Evolutionary conservation across 2,329 filamentous ascomycete genomes (phyloP).

Genomic region (Sclerotinia glacialis): DNA sequence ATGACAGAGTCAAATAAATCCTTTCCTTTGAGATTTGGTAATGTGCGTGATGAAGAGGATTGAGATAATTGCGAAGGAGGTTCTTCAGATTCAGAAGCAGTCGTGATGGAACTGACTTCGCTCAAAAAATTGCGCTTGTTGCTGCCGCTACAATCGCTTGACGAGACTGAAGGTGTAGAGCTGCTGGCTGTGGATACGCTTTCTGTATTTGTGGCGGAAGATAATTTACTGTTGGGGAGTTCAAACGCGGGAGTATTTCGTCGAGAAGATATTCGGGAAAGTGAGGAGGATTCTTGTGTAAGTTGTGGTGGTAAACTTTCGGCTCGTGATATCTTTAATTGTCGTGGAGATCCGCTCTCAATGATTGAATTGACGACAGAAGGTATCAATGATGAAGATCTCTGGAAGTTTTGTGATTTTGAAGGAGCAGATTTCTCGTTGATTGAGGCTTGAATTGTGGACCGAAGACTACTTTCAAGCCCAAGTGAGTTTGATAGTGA

Average conservation of each 20-base stretch:
- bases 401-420: not conserved
- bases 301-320: conserved; percentile 4
- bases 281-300: conserved; percentile 1
- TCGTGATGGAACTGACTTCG: conserved; percentile 19
- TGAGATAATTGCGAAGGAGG: conserved; percentile 31
- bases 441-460: conserved; percentile 12
- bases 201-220: conserved; percentile 5
- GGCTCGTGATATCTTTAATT: conserved; percentile 12
- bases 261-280: conserved; percentile 7
- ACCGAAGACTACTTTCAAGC: conserved; percentile 7
- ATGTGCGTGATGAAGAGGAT: conserved; percentile 27
- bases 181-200: not conserved
- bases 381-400: conserved; percentile 2
- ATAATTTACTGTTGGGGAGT: not conserved
- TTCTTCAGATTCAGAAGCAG: conserved; percentile 20
- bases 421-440: not conserved
- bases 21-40: conserved; percentile 65
- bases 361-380: not conserved
- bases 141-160: conserved; percentile 10
- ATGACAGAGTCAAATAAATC: conserved; percentile 70
- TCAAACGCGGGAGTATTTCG: not conserved
- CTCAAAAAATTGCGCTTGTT: conserved; percentile 11
- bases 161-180: conserved; percentile 10
- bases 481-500: not conserved
- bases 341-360: conserved; percentile 4